These are phyloP conservation scores for Pestalotiopsis sp. DNA, from an alignment of 2,329 filamentous ascomycete genomes.

Conservation along the genomic window DNA sequence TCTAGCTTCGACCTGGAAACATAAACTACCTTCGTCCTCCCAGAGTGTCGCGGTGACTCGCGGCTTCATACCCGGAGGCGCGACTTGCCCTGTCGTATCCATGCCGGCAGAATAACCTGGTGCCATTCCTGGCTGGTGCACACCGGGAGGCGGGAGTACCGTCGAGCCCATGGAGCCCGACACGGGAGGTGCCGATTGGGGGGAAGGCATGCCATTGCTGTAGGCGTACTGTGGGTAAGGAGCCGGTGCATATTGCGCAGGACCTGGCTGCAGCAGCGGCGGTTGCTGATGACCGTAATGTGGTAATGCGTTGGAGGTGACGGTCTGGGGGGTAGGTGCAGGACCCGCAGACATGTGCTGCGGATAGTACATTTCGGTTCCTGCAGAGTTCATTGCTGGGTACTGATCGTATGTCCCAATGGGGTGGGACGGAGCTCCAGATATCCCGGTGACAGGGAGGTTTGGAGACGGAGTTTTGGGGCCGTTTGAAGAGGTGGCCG, in stretches of 20 bases:
- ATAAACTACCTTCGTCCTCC: conserved; percentile 97
- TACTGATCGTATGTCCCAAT: conserved; percentile 46
- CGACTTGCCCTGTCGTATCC: conserved; percentile 89
- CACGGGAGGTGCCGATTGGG: conserved; percentile 69
- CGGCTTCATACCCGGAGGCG: conserved; percentile 93
- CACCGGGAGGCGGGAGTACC: conserved; percentile 71
- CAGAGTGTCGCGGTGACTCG: conserved; percentile 94
- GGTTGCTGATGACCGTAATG: conserved; percentile 84
- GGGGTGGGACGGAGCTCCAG: conserved; percentile 40
- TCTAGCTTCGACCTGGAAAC: conserved; percentile 95
- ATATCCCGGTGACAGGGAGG: conserved; percentile 54
- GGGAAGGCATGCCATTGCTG: conserved; percentile 77
- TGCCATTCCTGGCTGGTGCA: conserved; percentile 51
- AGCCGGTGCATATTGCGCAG: conserved; percentile 67
- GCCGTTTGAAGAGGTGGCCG: conserved; percentile 59
- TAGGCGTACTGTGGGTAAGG: conserved; percentile 75
- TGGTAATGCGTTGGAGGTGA: conserved; percentile 71
- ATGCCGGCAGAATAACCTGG: conserved; percentile 55
- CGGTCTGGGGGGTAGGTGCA: conserved; percentile 73
- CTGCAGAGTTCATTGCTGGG: conserved; percentile 78
- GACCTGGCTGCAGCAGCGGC: conserved; percentile 72
- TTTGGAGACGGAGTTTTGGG: conserved; percentile 80
- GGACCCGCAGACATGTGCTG: conserved; percentile 79
- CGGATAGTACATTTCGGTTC: conserved; percentile 83
- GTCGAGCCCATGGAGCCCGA: conserved; percentile 71